phyloP scores from a whole-genome alignment of 1,139 yeast species.

The Hyphopichia burtonii region DNA sequence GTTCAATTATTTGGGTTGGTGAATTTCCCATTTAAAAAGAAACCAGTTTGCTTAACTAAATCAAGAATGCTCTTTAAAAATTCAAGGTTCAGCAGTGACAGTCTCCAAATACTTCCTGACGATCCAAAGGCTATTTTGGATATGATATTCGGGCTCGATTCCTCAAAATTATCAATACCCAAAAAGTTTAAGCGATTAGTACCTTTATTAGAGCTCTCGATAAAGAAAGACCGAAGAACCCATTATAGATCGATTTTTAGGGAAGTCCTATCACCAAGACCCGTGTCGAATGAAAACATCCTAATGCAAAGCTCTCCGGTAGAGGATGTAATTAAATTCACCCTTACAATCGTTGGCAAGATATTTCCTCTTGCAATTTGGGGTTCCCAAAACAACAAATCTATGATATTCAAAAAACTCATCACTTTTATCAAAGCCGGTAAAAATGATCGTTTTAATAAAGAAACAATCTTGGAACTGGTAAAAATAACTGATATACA shows the following conservation, averaged over 20 bases:
- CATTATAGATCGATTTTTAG: conserved; percentile 4
- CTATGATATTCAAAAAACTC: conserved; percentile 35
- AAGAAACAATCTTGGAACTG: conserved; percentile 21
- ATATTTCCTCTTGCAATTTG: conserved; percentile 53
- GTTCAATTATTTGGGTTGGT: conserved; percentile 39
- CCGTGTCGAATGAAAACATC: neutral
- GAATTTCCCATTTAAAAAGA: neutral
- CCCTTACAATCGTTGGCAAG: conserved; percentile 40
- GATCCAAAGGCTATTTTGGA: neutral
- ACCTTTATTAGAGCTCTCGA: neutral
- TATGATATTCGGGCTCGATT: neutral
- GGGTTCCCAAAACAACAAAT: conserved; percentile 55
- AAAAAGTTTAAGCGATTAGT: neutral
- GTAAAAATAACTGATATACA: conserved; percentile 38
- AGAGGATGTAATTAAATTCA: conserved; percentile 35
- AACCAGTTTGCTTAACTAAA: conserved; percentile 6
- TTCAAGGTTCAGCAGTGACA: neutral
- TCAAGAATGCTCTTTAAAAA: conserved; percentile 10
- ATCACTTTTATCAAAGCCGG: conserved; percentile 39
- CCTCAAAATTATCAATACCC: neutral
- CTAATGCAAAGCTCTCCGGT: neutral
- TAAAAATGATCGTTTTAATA: conserved; percentile 24
- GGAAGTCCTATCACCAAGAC: neutral
- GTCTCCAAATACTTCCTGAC: conserved; percentile 2
- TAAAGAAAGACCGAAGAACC: conserved; percentile 1